phyloP scores from a whole-genome alignment of 2,329 filamentous ascomycete genomes.

The Aureobasidium sp. region DNA sequence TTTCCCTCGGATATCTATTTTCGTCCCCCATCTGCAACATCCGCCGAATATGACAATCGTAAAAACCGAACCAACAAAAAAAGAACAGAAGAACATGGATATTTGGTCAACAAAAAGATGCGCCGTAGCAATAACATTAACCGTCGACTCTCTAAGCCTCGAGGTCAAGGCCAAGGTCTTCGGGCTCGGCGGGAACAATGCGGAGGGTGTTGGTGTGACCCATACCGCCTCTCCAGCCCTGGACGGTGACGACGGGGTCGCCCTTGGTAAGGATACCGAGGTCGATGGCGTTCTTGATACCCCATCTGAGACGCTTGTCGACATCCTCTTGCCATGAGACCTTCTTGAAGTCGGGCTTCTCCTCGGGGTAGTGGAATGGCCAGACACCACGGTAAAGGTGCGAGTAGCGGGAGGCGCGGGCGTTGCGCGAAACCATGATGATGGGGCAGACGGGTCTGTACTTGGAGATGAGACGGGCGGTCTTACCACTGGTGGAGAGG shows the following conservation, averaged over 20 bases:
- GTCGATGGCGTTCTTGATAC: conserved; percentile 75
- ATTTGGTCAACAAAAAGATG: neutral
- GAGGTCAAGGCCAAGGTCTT: conserved; percentile 41
- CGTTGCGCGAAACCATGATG: conserved; percentile 94
- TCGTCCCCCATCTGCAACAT: neutral
- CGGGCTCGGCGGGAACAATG: conserved; percentile 39
- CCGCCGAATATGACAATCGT: conserved; percentile 7
- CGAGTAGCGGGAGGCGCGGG: conserved; percentile 73
- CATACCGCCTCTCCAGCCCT: conserved; percentile 88
- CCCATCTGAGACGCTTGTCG: conserved; percentile 95
- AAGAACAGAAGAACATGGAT: neutral
- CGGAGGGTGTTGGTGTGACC: conserved; percentile 76
- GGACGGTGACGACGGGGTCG: conserved; percentile 72
- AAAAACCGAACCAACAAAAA: conserved; percentile 1
- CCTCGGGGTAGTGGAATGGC: conserved; percentile 88
- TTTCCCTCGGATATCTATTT: conserved; percentile 8
- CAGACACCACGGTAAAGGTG: conserved; percentile 98
- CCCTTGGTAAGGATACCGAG: conserved; percentile 66
- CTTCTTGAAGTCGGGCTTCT: conserved; percentile 88
- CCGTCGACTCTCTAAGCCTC: conserved; percentile 29
- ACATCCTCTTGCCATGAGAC: conserved; percentile 99
- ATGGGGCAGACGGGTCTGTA: conserved; percentile 98
- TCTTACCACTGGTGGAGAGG: conserved; percentile 86
- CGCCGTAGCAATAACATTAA: neutral
- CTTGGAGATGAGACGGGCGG: conserved; percentile 92